Evolutionary conservation across 2,329 filamentous ascomycete genomes (phyloP), one percentile per base, ranked within the genome.

Genomic region (Davidsoniella eucalypti): DNA sequence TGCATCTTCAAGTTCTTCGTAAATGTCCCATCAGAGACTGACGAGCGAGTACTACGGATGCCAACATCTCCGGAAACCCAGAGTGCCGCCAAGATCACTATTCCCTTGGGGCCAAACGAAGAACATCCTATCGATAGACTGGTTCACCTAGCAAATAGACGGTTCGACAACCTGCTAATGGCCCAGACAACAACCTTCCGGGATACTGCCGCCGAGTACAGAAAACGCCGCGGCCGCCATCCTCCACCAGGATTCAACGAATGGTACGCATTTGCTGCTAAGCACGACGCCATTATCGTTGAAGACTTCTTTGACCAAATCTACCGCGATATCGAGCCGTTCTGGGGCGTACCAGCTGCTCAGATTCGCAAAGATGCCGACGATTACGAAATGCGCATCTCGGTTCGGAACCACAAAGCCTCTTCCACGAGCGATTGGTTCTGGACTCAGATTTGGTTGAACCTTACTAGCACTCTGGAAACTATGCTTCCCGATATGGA

Each of bases 241-340:
- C 78, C 76, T 2, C 78, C 78, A 3, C 78, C 77, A 0, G 74
- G 73, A n/a, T 82, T 82, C 57, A 69, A 76, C 54, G 63, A 68
- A 44, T 81, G 78, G 77, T 70, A 75, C 56, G 61, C 65, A 29
- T 75, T 73, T 51, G 76, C 77, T 5, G 56, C 63, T 17, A 64
- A 71, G 23, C 65, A 65, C 41, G 63, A 75, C 36, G 70, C 73
- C n/a, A 61, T 79, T 50, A 65, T 80, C 8, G 67, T 81, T 38
- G 77, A 81, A 57, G 72, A 77, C 49, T 81, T 76, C 57, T 81
- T 78, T 62, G 73, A 79, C 57, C 75, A 76, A 53, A 76, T 81
- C 52, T 76, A 78, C 63, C 71, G 77, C 55, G 77, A 82, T 58
- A 57, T 80, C 49, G 65, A 71, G 43, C 73, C 73, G 1, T 75